These are phyloP conservation scores for Solanum pimpinellifolium DNA, from an alignment of 257 asterid genomes.

Conservation along the genomic window DNA sequence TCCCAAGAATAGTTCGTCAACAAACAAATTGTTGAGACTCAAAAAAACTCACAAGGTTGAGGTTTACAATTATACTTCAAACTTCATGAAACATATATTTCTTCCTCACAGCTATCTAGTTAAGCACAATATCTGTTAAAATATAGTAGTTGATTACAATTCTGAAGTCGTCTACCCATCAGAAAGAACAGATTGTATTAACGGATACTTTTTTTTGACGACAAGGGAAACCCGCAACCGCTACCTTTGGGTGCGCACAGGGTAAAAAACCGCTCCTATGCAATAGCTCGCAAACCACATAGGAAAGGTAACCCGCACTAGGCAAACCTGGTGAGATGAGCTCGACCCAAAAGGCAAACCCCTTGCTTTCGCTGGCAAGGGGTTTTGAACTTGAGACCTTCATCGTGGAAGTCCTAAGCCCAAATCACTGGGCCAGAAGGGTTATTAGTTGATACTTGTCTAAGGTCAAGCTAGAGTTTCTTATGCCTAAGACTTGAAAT, in stretches of 20 bases:
- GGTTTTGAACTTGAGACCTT: too few species aligned
- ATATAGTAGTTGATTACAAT: not conserved
- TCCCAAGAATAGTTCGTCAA: not conserved
- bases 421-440: too few species aligned
- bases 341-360: too few species aligned
- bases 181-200: not conserved
- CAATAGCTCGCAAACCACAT: too few species aligned
- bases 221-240: too few species aligned
- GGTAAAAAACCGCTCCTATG: too few species aligned
- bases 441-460: not conserved
- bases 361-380: too few species aligned
- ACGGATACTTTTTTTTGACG: not conserved
- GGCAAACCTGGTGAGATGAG: too few species aligned
- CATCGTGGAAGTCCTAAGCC: too few species aligned
- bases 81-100: not conserved
- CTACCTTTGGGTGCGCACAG: too few species aligned
- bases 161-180: not conserved
- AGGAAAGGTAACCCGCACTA: too few species aligned
- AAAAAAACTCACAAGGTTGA: not conserved
- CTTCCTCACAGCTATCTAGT: not conserved
- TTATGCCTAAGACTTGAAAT: not conserved
- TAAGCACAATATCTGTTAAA: not conserved
- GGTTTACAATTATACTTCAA: not conserved
- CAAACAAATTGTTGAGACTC: not conserved
- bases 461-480: not conserved